Base-by-base conservation (phyloP, 305 asterid genomes). In the Rubia balearica region DNA sequence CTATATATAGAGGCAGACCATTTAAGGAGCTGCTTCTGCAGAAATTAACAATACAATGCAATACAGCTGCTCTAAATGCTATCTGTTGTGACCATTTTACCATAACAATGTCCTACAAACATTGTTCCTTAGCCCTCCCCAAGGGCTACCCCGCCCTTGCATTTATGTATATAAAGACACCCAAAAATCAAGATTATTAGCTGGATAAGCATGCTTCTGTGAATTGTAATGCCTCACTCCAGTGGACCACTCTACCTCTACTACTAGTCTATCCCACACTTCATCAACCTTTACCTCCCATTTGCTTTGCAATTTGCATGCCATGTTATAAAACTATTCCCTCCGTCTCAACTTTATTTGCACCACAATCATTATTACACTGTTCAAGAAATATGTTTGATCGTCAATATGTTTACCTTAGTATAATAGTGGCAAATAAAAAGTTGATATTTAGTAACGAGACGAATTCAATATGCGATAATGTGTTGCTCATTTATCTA, bases 1-100 rank as follows among this genome's bases (percentile, higher is more conserved):
- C 24, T 24, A 62, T 38, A 33, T 27, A 49, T 17, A 65, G 19
- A 14, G 24, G 22, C 55, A 40, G 71, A 43, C 61, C 21, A 66
- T 42, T 73, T 65, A 73, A 56, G 61, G 72, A 45, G 62, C 48
- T 33, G 36, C 17, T 51, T n/a, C 72, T 33, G 21, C 71, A 67
- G 45, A 33, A 48, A 51, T 51, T 51, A 51, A 51, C 57, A 51
- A 51, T 51, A 51, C 57, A 51, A 48, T 5, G 21, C 57, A 48
- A 48, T 17, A 22, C 56, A 46, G 61, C 65, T 33, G 45, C 71
- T 38, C 59, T 73, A 24, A 40, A 72, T 72, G 65, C 70, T 49
- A 64, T 72, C 63, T 64, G 55, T 19, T 22, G 64, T 63, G 64
- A 38, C 70, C 48, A 21, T 13, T 51, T 63, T 19, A 36, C 55